A percentile compares a stretch with the other conserved stretches of the same genome.
Evolutionary conservation across 2,329 filamentous ascomycete species (phyloP).

Genomic region (Aureobasidium vineae): DNA sequence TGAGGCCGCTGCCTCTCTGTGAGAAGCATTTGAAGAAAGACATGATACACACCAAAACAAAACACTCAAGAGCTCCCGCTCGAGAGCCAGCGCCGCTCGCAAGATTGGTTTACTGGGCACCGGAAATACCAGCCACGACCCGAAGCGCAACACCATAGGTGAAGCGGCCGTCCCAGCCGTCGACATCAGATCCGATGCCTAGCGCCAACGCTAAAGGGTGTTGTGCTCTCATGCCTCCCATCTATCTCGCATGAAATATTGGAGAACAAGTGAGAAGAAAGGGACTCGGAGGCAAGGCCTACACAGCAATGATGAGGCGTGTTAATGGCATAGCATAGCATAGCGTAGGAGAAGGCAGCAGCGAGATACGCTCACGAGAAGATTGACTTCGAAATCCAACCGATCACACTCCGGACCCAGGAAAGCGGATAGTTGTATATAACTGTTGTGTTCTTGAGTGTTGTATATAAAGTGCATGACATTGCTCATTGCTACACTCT

Average conservation of each 20-base stretch:
- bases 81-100: background rate
- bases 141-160: background rate
- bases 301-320: background rate
- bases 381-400: background rate
- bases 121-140: background rate
- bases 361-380: background rate
- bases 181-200: background rate
- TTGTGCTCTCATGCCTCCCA: background rate
- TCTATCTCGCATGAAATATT: background rate
- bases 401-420: background rate
- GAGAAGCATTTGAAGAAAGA: background rate
- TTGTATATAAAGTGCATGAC: no score
- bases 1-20: conserved; percentile 49
- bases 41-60: background rate
- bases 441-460: no score
- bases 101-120: no score
- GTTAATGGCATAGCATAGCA: background rate
- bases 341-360: background rate
- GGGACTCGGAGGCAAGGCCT: no score
- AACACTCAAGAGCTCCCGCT: background rate
- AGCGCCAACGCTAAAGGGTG: background rate
- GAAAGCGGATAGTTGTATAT: no score
- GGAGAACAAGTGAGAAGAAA: background rate
- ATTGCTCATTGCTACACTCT: no score
- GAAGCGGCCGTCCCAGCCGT: background rate